These are phyloP conservation scores for Euryodendron excelsum DNA, from an alignment of 148 eudicot genomes.

Conservation along the genomic window DNA sequence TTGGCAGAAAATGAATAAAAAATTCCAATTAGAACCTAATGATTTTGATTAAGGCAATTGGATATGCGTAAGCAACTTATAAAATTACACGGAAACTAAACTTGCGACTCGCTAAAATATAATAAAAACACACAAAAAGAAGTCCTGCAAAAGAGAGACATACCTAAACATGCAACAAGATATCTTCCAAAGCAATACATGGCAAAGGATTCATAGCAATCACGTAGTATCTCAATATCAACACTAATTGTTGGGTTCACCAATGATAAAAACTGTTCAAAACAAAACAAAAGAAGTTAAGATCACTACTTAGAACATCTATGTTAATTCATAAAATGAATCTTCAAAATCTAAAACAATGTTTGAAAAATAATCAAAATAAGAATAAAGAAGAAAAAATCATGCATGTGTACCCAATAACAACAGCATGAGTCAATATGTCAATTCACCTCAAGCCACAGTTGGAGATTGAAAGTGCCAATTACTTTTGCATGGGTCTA, in stretches of 20 bases:
- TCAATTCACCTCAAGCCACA: not conserved
- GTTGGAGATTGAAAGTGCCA: not conserved
- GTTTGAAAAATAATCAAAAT: not conserved
- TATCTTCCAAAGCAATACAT: constrained; percentile 99
- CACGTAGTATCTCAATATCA: constrained; percentile 85
- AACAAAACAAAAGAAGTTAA: constrained; percentile 7
- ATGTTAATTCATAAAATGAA: not conserved
- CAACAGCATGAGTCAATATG: constrained; percentile 2
- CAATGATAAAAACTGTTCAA: constrained; percentile 81
- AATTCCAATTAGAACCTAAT: constrained; percentile 6
- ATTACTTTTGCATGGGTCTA: not conserved
- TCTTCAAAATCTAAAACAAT: not conserved
- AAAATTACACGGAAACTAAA: not conserved
- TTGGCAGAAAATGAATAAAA: not conserved
- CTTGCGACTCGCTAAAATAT: not conserved
- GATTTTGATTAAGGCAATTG: not conserved
- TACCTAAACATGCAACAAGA: constrained; percentile 96
- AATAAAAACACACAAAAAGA: not conserved
- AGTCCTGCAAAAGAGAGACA: constrained; percentile 24
- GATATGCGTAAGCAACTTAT: not conserved
- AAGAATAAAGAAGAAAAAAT: not conserved
- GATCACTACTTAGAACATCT: not conserved
- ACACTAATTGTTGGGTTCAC: constrained; percentile 86
- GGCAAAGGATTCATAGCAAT: constrained; percentile 98
- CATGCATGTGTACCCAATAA: not conserved